phyloP scores from a whole-genome alignment of 768 basidiomycete species.

The Cystofilobasidium capitatum region DNA sequence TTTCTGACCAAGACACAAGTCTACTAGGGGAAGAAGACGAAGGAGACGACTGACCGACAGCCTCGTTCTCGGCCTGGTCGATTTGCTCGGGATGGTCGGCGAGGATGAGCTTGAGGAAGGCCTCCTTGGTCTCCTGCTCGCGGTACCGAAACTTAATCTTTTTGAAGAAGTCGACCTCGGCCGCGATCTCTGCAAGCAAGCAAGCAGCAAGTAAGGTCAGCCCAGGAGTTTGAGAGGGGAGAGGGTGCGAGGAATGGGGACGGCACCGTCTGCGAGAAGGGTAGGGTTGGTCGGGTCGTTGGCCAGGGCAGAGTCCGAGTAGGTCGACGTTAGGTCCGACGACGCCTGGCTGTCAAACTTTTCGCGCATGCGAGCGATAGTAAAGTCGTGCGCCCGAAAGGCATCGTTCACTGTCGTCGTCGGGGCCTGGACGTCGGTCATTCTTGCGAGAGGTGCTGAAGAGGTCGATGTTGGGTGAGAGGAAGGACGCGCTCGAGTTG shows the following conservation, averaged over 20 bases:
- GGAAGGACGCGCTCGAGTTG: neutral
- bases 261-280: constrained; percentile 17
- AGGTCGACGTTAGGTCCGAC: constrained; percentile 20
- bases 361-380: constrained; percentile 23
- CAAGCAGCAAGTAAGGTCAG: neutral
- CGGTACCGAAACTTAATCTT: constrained; percentile 83
- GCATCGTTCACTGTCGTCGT: neutral
- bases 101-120: constrained; percentile 76
- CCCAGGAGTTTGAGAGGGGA: neutral
- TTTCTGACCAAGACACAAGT: neutral
- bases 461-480: constrained; percentile 1
- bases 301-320: constrained; percentile 26
- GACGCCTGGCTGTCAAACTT: constrained; percentile 16
- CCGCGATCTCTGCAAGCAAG: neutral
- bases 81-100: constrained; percentile 73
- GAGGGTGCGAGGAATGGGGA: neutral
- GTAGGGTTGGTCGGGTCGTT: constrained; percentile 25
- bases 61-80: constrained; percentile 68
- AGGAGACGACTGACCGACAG: constrained; percentile 36
- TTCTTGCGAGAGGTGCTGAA: neutral
- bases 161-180: constrained; percentile 41
- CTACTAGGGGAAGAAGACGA: neutral
- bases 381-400: constrained; percentile 13
- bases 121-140: constrained; percentile 82
- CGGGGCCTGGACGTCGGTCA: neutral